phyloP scores from a whole-genome alignment of 495 filamentous ascomycete genomes.

The Hypoxylon trugodes region DNA sequence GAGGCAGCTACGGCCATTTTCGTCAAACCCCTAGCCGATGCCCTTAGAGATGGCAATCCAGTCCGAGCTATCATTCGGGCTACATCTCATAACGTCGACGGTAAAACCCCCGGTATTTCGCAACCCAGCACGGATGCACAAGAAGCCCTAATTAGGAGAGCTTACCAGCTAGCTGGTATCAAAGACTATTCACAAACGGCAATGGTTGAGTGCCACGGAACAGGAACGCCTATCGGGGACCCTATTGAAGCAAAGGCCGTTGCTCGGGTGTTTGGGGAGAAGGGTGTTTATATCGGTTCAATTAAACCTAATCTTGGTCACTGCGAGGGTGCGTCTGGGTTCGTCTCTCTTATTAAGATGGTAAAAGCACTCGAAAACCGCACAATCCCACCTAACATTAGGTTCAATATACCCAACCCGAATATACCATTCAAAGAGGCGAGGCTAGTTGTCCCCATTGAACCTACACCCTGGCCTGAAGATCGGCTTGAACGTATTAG shows the following conservation, averaged over 20 bases:
- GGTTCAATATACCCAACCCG: conserved; percentile 36
- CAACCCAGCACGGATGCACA: conserved; percentile 58
- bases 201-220: conserved; percentile 49
- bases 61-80: conserved; percentile 62
- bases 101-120: conserved; percentile 50
- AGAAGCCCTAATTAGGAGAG: conserved; percentile 52
- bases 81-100: conserved; percentile 56
- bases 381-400: conserved; percentile 48
- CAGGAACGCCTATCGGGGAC: conserved; percentile 49
- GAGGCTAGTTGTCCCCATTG: conserved; percentile 32
- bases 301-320: conserved; percentile 64
- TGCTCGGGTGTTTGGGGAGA: conserved; percentile 41
- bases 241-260: conserved; percentile 49
- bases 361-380: conserved; percentile 57
- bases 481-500: conserved; percentile 43
- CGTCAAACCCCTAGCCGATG: conserved; percentile 60
- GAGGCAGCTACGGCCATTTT: conserved; percentile 49
- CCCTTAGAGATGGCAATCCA: conserved; percentile 58
- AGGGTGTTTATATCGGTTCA: conserved; percentile 56
- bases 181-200: conserved; percentile 49
- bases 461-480: conserved; percentile 37
- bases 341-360: conserved; percentile 59
- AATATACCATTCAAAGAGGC: conserved; percentile 39
- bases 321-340: conserved; percentile 56
- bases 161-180: conserved; percentile 55